These are phyloP conservation scores for Eucalyptus sp. DNA, from an alignment of 345 rosid species.

Conservation along the genomic window DNA sequence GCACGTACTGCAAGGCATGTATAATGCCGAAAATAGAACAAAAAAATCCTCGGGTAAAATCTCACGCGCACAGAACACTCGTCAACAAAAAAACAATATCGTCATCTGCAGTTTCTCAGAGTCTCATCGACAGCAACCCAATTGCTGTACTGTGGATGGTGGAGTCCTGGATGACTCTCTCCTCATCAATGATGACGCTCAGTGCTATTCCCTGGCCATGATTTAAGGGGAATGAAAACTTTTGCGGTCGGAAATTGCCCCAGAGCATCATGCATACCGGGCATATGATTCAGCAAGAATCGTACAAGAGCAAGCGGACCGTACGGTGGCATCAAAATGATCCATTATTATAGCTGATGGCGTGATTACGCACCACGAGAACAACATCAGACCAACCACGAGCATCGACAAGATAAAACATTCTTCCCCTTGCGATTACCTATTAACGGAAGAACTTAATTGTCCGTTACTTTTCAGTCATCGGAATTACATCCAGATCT, in stretches of 20 bases:
- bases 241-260: neutral
- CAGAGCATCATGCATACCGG: neutral
- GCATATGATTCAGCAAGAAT: neutral
- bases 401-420: neutral
- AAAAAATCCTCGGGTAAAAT: neutral
- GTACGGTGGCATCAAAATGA: neutral
- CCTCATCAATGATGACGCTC: constrained; percentile 91
- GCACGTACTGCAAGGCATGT: constrained; percentile 82
- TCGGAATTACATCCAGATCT: neutral
- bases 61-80: neutral
- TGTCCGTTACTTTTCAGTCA: neutral
- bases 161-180: constrained; percentile 83
- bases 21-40: neutral
- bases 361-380: neutral
- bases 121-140: constrained; percentile 89
- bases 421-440: neutral
- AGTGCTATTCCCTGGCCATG: constrained; percentile 58
- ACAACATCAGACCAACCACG: neutral
- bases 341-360: neutral
- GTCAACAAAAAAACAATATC: neutral
- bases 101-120: constrained; percentile 74
- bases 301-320: neutral
- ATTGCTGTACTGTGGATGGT: constrained; percentile 91
- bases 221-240: neutral
- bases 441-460: neutral